Evolutionary conservation across 345 rosid genomes (phyloP), one percentile per base, ranked within the genome.

Genomic region (Brassica carinata): DNA sequence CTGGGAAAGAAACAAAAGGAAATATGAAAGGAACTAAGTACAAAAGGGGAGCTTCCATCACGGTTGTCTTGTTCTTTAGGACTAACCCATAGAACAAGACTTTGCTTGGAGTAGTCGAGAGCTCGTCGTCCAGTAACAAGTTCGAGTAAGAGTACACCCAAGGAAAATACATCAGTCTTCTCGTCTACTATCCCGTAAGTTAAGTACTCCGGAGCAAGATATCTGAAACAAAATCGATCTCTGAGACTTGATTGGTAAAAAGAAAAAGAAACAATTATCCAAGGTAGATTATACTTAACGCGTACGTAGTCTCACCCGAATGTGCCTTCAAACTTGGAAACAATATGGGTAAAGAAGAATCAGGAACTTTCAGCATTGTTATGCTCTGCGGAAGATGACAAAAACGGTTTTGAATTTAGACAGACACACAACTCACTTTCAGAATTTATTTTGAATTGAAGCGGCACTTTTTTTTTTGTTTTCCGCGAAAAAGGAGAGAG

Each of bases 171-270:
- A 74, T 96, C 99, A 0, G 97, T 96, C 80, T 92, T 96, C 64
- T 96, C 99, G 34, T 96, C 98, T 36, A 96, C 98, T 79, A 96
- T 91, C 61, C 98, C 99, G 11, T 96, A 94, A 86, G 93, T 90
- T 53, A 96, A 83, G 86, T 88, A 96, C 87, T 91, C 99, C 0
- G 98, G 98, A 33, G 99, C 97, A 9, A 96, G 90, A 81, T 93
- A 96, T 53, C 99, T 95, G 89, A 66, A 63, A 81, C 59, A 45
- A 55, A 10, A 11, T 13, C 8, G 17, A 2, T 6, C 48, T 48
- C 5, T 61, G 10, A 23, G 26, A 23, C 26, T 23, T 23, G 26
- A 23, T 23, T 23, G 26, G 26, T 23, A 23, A 23, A 23, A 23
- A 23, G 26, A 23, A 23, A 23, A 23, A 23, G 26, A 23, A 65